Conservation (phyloP, 1,139 yeast species). For the Meyerozyma carpophila region DNA sequence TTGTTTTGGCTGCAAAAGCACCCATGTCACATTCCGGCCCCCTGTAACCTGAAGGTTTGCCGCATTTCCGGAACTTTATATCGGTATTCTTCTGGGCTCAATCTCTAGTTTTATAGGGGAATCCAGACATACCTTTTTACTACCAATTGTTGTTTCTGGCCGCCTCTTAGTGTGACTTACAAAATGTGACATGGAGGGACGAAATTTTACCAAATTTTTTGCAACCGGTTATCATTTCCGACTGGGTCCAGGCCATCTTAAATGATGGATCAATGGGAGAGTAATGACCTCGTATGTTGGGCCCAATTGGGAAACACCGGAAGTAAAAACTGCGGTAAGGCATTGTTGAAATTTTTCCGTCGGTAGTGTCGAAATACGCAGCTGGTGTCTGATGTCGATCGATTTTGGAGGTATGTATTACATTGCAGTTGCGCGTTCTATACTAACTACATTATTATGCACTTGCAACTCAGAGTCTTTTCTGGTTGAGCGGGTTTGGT, state of each 20-base stretch:
- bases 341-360: not conserved
- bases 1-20: not conserved
- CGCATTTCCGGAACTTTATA: not conserved
- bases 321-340: not conserved
- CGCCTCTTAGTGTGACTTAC: not conserved
- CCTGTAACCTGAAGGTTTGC: not conserved
- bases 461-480: not conserved
- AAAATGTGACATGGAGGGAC: not conserved
- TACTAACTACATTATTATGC: not conserved
- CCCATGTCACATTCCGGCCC: conserved; percentile 1
- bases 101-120: not conserved
- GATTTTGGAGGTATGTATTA: not conserved
- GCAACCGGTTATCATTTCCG: not conserved
- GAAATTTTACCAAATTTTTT: not conserved
- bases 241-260: not conserved
- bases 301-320: not conserved
- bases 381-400: not conserved
- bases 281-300: not conserved
- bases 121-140: not conserved
- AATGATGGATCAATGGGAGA: not conserved
- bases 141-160: not conserved
- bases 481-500: not conserved
- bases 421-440: not conserved
- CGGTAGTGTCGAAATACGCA: not conserved
- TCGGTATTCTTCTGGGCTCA: not conserved